These are phyloP conservation scores for Gynandropsis gynandra DNA, from an alignment of 345 rosid genomes.

Conservation along the genomic window DNA sequence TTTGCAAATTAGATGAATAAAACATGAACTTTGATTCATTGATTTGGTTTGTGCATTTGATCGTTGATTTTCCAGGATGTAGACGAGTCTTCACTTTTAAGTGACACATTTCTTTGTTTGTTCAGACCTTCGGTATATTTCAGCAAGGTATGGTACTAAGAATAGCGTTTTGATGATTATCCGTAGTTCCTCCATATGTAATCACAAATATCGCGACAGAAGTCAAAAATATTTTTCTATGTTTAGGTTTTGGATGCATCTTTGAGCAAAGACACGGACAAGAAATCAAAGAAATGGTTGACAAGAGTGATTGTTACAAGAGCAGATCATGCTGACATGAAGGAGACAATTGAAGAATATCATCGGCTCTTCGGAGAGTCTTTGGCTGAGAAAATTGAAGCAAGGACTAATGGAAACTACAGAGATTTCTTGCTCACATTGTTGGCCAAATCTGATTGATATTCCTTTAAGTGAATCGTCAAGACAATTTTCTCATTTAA, in stretches of 20 bases:
- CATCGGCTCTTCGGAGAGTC: conserved; percentile 35
- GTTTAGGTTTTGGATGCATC: conserved; percentile 56
- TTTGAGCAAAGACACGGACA: conserved; percentile 41
- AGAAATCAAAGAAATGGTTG: conserved; percentile 47
- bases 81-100: conserved; percentile 32
- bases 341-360: conserved; percentile 46
- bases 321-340: conserved; percentile 54
- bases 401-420: conserved; percentile 60
- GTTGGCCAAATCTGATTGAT: conserved; percentile 39
- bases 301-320: conserved; percentile 67
- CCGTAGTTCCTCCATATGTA: too few relatives aligned
- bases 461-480: too few relatives aligned
- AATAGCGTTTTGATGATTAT: neutral
- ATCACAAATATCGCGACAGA: too few relatives aligned
- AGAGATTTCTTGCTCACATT: conserved; percentile 62
- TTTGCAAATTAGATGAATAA: neutral
- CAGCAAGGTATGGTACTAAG: conserved; percentile 43
- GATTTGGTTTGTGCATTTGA: conserved; percentile 2
- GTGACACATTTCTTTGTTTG: conserved; percentile 52
- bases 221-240: too few relatives aligned
- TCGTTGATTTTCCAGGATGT: conserved; percentile 43
- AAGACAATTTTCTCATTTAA: too few relatives aligned
- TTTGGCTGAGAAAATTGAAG: conserved; percentile 41
- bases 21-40: neutral
- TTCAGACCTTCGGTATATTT: conserved; percentile 54